Percentiles rank a stretch among this genome's conserved stretches.
Evolutionary conservation across 352 stramenopile genomes (phyloP).

Genomic region (Globisporangium camurandrum): DNA sequence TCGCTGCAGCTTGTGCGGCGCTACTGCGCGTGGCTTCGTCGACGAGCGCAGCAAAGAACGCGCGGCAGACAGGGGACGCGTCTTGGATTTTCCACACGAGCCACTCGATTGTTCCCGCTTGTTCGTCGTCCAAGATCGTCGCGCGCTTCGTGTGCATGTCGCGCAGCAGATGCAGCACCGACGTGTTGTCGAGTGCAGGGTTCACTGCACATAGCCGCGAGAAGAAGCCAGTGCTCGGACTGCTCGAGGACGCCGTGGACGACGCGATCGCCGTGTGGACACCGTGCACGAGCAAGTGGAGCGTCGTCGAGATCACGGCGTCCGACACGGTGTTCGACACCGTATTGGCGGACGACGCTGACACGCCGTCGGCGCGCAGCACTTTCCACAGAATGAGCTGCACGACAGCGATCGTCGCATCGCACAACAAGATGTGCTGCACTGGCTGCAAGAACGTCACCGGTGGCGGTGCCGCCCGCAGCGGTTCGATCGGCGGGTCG

Average conservation of each 20-base stretch:
- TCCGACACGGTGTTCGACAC: constrained; percentile 49
- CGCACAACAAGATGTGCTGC: constrained; percentile 55
- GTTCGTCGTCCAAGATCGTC: constrained; percentile 60
- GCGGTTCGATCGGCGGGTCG: constrained; percentile 27
- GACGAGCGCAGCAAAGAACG: constrained; percentile 25
- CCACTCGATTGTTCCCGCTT: constrained; percentile 69
- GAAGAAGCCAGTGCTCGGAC: too few relatives aligned
- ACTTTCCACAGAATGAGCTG: constrained; percentile 65
- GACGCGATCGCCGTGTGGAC: constrained; percentile 45
- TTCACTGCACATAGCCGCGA: constrained; percentile 29
- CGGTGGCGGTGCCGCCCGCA: constrained; percentile 27
- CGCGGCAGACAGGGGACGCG: constrained; percentile 34
- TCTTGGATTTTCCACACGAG: constrained; percentile 51
- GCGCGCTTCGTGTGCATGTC: constrained; percentile 35
- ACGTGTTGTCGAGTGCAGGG: constrained; percentile 25
- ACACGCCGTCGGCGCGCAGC: constrained; percentile 20
- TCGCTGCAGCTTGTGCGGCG: constrained; percentile 6
- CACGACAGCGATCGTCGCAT: constrained; percentile 56
- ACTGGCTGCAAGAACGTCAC: constrained; percentile 48
- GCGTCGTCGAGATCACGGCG: constrained; percentile 72
- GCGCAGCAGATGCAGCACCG: constrained; percentile 46
- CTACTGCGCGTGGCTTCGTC: constrained; percentile 24
- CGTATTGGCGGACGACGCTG: constrained; percentile 7
- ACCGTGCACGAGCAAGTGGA: constrained; percentile 76
- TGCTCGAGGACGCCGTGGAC: constrained; percentile 7